Conservation (phyloP, 345 rosid genomes). For the Trapa incisa region DNA sequence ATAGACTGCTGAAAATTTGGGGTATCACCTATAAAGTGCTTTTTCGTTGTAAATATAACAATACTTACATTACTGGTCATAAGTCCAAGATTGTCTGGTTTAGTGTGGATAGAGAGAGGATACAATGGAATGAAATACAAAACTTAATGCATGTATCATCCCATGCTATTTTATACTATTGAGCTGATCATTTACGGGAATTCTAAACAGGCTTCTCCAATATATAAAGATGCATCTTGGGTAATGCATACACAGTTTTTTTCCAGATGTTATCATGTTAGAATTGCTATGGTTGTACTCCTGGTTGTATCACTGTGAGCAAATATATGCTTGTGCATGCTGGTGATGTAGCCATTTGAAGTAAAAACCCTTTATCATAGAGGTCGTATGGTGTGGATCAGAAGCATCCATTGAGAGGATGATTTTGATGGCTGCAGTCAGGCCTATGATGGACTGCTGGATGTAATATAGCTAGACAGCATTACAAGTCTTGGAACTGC, state of each 20-base stretch:
- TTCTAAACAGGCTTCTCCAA: too few species aligned
- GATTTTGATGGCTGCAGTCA: not conserved
- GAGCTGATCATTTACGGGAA: too few species aligned
- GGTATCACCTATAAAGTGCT: too few species aligned
- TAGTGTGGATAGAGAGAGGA: too few species aligned
- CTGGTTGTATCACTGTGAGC: not conserved
- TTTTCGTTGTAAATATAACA: too few species aligned
- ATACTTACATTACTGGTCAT: too few species aligned
- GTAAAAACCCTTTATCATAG: not conserved
- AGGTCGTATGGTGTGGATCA: not conserved
- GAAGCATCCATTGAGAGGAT: conserved; percentile 1
- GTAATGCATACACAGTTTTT: not conserved
- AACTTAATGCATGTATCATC: too few species aligned
- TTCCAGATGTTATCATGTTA: not conserved
- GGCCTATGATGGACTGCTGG: conserved; percentile 8
- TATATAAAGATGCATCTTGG: too few species aligned
- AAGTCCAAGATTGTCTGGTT: too few species aligned
- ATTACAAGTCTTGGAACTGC: not conserved
- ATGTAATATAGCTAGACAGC: not conserved
- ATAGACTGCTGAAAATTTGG: not conserved
- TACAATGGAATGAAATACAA: too few species aligned
- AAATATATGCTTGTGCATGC: not conserved
- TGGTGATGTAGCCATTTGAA: not conserved
- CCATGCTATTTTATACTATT: too few species aligned
- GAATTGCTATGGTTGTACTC: not conserved